phyloP scores from a whole-genome alignment of 1,284 basidiomycete species.

The Pisolithus thermaeus region DNA sequence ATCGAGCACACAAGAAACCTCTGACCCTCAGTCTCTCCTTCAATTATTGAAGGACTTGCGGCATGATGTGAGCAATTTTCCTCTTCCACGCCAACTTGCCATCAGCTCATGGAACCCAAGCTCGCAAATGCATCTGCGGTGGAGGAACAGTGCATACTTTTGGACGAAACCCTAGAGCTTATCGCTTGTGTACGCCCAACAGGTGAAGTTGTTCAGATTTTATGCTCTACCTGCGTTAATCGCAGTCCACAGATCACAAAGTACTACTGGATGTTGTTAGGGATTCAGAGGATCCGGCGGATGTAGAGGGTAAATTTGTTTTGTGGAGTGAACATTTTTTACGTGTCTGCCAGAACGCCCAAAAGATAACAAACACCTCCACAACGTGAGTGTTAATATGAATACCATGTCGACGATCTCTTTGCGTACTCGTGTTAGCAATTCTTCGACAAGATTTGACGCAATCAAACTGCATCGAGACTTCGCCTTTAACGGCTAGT shows the following conservation, averaged over 20 bases:
- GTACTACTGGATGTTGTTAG: constrained; percentile 11
- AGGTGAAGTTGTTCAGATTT: constrained; percentile 7
- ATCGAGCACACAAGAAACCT: background rate
- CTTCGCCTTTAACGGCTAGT: constrained; percentile 21
- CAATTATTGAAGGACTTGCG: constrained; percentile 17
- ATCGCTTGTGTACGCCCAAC: constrained; percentile 17
- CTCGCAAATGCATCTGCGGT: constrained; percentile 10
- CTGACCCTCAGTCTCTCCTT: constrained; percentile 6
- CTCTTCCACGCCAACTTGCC: background rate
- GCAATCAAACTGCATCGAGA: constrained; percentile 12
- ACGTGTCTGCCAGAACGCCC: constrained; percentile 9
- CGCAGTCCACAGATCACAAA: constrained; percentile 9
- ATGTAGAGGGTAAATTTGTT: constrained; percentile 17
- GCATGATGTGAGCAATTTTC: constrained; percentile 9
- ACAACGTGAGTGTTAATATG: constrained; percentile 16
- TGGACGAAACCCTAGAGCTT: constrained; percentile 23
- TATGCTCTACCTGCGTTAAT: background rate
- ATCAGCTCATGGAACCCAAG: constrained; percentile 7
- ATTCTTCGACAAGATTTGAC: constrained; percentile 11
- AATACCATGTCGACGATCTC: background rate
- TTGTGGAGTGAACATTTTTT: constrained; percentile 19
- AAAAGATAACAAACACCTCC: background rate
- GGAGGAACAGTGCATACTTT: constrained; percentile 11
- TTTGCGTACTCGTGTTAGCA: background rate
- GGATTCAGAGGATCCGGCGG: constrained; percentile 16